Conservation (phyloP, 768 basidiomycete genomes). For the Fomitopsis serialis region DNA sequence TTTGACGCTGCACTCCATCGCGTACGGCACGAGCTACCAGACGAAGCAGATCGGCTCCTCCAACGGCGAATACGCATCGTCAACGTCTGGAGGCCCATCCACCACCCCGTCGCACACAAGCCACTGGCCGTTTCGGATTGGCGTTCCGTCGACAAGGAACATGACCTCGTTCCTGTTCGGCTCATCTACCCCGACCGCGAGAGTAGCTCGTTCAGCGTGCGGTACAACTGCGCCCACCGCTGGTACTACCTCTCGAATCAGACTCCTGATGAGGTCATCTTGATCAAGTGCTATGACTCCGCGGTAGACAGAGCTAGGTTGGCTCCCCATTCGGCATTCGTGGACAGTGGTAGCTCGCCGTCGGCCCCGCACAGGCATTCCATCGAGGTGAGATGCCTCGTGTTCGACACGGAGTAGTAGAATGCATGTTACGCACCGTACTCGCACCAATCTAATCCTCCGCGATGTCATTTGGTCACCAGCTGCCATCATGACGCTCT, state of each 20-base stretch:
- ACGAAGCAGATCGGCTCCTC: conserved; percentile 36
- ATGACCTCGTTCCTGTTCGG: conserved; percentile 30
- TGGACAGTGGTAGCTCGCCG: conserved; percentile 28
- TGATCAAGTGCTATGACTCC: conserved; percentile 44
- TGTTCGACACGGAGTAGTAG: conserved; percentile 23
- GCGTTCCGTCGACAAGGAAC: conserved; percentile 28
- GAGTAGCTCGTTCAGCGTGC: conserved; percentile 29
- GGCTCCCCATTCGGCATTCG: conserved; percentile 39
- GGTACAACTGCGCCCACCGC: conserved; percentile 26
- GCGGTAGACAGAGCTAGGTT: conserved; percentile 32
- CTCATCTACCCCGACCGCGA: conserved; percentile 29
- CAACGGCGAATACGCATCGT: conserved; percentile 35
- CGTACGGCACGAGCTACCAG: conserved; percentile 30
- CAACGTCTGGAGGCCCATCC: conserved; percentile 41
- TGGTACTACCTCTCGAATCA: conserved; percentile 33
- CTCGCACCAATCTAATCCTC: not conserved
- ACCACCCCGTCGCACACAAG: conserved; percentile 29
- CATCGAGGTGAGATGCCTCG: conserved; percentile 38
- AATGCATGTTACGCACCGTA: not conserved
- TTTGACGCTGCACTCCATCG: conserved; percentile 27
- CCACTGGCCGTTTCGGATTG: conserved; percentile 37
- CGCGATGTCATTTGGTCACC: too few species aligned
- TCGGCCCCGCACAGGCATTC: conserved; percentile 37
- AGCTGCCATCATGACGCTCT: too few species aligned
- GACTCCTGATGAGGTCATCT: conserved; percentile 32